These are phyloP conservation scores for Metschnikowia bowlesiae DNA, from an alignment of 805 yeast species.

Conservation along the genomic window DNA sequence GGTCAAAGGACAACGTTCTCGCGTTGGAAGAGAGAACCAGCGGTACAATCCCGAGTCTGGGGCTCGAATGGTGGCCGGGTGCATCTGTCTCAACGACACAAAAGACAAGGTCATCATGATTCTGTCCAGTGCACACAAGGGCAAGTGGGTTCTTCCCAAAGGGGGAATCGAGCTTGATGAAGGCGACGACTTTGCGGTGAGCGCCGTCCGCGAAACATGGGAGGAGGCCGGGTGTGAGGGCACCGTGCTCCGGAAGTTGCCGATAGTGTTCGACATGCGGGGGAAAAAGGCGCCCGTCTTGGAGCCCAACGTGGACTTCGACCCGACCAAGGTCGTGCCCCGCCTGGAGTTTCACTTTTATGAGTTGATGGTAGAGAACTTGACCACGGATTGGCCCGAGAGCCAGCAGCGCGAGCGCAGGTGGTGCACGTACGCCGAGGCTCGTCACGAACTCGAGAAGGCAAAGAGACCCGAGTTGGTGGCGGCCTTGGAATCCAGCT, in stretches of 20 bases:
- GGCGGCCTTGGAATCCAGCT: constrained; percentile 56
- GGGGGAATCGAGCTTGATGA: constrained; percentile 95
- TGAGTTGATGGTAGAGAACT: constrained; percentile 60
- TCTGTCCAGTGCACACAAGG: constrained; percentile 63
- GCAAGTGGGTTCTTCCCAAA: constrained; percentile 87
- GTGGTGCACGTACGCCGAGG: constrained; percentile 73
- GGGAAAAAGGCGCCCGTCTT: constrained; percentile 37
- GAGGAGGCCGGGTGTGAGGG: constrained; percentile 95
- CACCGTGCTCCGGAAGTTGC: constrained; percentile 49
- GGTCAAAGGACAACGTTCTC: constrained; percentile 14
- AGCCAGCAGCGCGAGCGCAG: constrained; percentile 51
- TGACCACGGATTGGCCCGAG: constrained; percentile 77
- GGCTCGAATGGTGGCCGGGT: constrained; percentile 90
- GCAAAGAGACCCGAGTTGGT: constrained; percentile 66
- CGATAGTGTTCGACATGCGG: constrained; percentile 58
- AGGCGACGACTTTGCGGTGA: constrained; percentile 37
- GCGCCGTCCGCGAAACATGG: constrained; percentile 92
- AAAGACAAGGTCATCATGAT: constrained; percentile 70
- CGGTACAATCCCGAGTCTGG: constrained; percentile 58
- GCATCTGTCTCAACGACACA: constrained; percentile 62
- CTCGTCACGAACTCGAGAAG: constrained; percentile 51
- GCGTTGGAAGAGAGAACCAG: constrained; percentile 59
- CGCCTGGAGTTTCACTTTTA: constrained; percentile 84
- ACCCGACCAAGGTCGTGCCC: constrained; percentile 48
- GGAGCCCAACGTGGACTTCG: constrained; percentile 27